Evolutionary conservation across 202 grass and related monocot species (phyloP).

Genomic region (Zoysia matrella): DNA sequence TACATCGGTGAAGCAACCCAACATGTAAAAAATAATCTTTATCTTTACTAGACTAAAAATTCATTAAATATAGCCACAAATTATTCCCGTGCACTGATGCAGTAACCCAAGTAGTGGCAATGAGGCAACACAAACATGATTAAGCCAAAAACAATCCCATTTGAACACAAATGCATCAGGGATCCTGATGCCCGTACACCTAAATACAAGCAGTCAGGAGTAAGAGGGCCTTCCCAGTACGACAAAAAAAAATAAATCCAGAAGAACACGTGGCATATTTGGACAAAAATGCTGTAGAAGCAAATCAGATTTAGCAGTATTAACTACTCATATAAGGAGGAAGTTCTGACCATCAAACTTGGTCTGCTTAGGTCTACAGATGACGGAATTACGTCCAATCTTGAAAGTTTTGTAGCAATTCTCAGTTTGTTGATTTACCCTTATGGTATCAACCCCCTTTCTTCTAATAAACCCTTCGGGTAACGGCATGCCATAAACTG

Average conservation of each 20-base stretch:
- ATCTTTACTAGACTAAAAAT: neutral
- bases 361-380: too few species aligned
- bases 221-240: slow-evolving; percentile 13
- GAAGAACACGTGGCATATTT: neutral
- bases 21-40: neutral
- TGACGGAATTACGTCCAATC: too few species aligned
- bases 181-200: neutral
- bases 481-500: too few species aligned
- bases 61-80: neutral
- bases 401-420: too few species aligned
- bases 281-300: neutral
- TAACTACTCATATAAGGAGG: slow-evolving; percentile 40
- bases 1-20: neutral
- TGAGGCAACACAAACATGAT: neutral
- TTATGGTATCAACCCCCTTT: too few species aligned
- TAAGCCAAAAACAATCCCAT: slow-evolving; percentile 38
- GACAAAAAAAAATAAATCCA: slow-evolving; percentile 15
- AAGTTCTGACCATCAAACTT: too few species aligned
- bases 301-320: slow-evolving; percentile 25
- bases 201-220: slow-evolving; percentile 7
- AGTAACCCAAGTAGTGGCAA: neutral
- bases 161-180: slow-evolving; percentile 25
- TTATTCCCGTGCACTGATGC: slow-evolving; percentile 24
- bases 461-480: too few species aligned
- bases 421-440: too few species aligned